phyloP scores from a whole-genome alignment of 345 rosid genomes.

The Brassica carinata region DNA sequence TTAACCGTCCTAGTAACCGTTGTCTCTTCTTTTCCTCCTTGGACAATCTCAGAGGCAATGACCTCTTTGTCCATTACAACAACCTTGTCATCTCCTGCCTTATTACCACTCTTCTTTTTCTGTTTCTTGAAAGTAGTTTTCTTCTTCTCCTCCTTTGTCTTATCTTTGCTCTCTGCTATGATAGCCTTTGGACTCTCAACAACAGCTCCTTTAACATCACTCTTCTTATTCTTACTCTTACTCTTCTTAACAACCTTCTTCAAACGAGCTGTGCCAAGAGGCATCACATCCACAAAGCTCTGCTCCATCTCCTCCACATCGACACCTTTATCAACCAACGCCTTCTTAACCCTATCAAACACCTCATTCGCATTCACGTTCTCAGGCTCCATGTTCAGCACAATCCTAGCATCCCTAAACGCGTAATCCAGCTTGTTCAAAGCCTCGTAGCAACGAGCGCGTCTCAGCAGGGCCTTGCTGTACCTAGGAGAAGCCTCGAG shows the following conservation, averaged over 20 bases:
- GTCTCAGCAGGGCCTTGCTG: slow-evolving; percentile 79
- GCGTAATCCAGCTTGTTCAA: slow-evolving; percentile 88
- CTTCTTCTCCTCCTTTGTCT: slow-evolving; percentile 26
- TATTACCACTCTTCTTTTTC: slow-evolving; percentile 48
- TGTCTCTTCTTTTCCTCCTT: slow-evolving; percentile 59
- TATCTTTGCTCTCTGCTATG: slow-evolving; percentile 3
- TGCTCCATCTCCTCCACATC: slow-evolving; percentile 66
- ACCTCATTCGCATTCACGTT: slow-evolving; percentile 74
- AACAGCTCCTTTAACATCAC: slow-evolving; percentile 37
- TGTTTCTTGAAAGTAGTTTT: slow-evolving; percentile 32
- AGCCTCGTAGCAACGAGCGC: slow-evolving; percentile 84
- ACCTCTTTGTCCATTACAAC: slow-evolving; percentile 61
- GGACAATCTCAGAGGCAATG: slow-evolving; percentile 51
- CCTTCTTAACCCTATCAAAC: slow-evolving; percentile 65
- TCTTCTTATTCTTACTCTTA: slow-evolving; percentile 56
- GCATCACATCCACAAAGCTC: slow-evolving; percentile 48
- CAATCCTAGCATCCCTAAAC: slow-evolving; percentile 76
- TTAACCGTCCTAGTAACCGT: slow-evolving; percentile 70
- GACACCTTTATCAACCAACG: slow-evolving; percentile 67
- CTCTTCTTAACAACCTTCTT: slow-evolving; percentile 67
- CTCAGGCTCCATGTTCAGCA: slow-evolving; percentile 80
- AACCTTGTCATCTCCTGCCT: slow-evolving; percentile 49
- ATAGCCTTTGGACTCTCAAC: slow-evolving; percentile 34
- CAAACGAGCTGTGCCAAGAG: slow-evolving; percentile 42
- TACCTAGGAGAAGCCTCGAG: slow-evolving; percentile 88